These are phyloP conservation scores for Rhododendron molle DNA, from an alignment of 148 eudicot species.

Conservation along the genomic window DNA sequence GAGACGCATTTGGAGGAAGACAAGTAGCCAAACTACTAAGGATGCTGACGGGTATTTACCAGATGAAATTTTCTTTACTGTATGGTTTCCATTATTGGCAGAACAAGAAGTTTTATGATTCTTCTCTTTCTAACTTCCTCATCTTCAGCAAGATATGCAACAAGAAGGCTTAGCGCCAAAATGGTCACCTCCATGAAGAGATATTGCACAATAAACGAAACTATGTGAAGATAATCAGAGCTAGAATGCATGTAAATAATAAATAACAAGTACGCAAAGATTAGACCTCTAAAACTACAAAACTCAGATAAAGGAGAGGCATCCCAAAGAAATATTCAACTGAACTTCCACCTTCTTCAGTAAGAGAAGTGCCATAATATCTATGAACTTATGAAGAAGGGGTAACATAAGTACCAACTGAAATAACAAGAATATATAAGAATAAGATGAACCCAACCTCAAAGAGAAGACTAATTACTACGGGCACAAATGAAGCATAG, in stretches of 20 bases:
- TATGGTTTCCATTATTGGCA: background rate
- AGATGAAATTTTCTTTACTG: background rate
- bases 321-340: background rate
- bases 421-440: background rate
- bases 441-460: background rate
- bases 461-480: slow-evolving; percentile 4
- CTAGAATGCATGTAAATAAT: background rate
- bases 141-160: background rate
- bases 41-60: background rate
- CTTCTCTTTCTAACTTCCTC: background rate
- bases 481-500: slow-evolving; percentile 3
- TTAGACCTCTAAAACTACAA: background rate
- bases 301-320: background rate
- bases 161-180: background rate
- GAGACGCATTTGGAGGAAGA: background rate
- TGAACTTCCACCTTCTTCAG: background rate
- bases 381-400: background rate
- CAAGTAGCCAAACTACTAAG: background rate
- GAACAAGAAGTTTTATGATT: background rate
- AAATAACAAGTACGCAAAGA: background rate
- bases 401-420: background rate
- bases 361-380: background rate
- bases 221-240: background rate
- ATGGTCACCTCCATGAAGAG: background rate
- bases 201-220: background rate